Conservation (phyloP, 208 protist genomes). For the Wallacemonas sp. region DNA sequence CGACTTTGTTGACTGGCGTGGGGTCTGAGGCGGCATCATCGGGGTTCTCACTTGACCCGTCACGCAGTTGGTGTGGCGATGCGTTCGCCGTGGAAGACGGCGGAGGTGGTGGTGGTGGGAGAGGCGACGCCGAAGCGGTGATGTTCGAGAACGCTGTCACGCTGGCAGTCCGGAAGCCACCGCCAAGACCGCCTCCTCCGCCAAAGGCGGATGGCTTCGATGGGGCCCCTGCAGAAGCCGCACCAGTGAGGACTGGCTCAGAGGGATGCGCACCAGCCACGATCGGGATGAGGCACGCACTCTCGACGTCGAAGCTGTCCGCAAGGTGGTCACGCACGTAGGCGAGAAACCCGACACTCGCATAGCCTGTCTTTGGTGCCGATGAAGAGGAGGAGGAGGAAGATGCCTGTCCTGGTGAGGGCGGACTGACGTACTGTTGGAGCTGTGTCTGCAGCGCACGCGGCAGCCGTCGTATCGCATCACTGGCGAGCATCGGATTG, state of each 20-base stretch:
- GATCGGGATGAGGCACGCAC: not conserved
- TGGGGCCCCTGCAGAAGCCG: too few species aligned
- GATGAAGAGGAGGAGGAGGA: not conserved
- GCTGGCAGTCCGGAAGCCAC: not conserved
- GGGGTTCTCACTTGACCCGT: too few species aligned
- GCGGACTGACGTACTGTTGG: conserved; percentile 24
- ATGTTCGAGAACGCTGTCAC: not conserved
- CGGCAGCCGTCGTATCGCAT: conserved; percentile 20
- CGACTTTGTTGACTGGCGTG: conserved; percentile 31
- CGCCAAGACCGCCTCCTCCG: not conserved
- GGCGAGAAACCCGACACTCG: conserved; percentile 10
- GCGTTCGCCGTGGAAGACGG: conserved; percentile 18
- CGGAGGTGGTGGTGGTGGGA: conserved; percentile 27
- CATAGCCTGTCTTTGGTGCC: not conserved
- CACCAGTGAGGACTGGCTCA: too few species aligned
- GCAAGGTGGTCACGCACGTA: conserved; percentile 24
- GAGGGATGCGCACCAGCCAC: not conserved
- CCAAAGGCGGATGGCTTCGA: too few species aligned
- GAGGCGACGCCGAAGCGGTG: too few species aligned
- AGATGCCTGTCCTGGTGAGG: not conserved
- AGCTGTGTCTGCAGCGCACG: conserved; percentile 27
- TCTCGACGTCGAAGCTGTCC: conserved; percentile 2
- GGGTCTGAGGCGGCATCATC: not conserved
- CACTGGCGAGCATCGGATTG: conserved; percentile 21
- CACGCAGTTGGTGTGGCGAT: too few species aligned